Base-by-base conservation (phyloP, 2,329 filamentous ascomycete species). In the Trichophyton rubrum region DNA sequence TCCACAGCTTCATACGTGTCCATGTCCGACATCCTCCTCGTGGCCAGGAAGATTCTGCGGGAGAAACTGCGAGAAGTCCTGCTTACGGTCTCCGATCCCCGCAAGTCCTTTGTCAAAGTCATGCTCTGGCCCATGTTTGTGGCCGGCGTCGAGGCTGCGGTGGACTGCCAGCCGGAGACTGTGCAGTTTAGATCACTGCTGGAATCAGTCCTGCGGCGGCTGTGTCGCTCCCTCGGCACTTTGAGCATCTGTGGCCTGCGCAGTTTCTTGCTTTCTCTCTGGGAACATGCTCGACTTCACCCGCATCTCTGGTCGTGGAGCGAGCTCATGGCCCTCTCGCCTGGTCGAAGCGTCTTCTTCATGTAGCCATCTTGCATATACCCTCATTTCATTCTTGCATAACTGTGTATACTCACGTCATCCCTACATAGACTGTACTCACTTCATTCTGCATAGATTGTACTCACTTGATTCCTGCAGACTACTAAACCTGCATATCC, bases 81-180 rank as follows among this genome's bases (percentile, higher is more conserved):
- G 35, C 30, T 51, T 17, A 33, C 35, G 1, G 56, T 33, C 17
- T 40, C 22, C 35, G 56, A 59, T n/a, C 17, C 49, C 11, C 60
- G 59, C n/a, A 35, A 56, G 40, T 56, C 60, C 20, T 40, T 64
- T 30, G 60, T 41, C 11, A 64, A 64, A 22, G 62, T 64, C 6
- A 41, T 64, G 17, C 45, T 59, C 15, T 65, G 64, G 64, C 64
- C 64, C 11, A 55, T 65, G 20, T 62, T 64, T 33, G 53, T 65
- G 22, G 62, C 61, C 7, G 64, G 64, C 9, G 45, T 65, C 8
- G 64, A 65, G 35, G 64, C 64, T 6, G 62, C 61, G 6, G 11
- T 63, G 9, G 35, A 58, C 27, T 41, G 55, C 38, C 60, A 61
- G 13, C 56, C 20, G 40, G 55, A 30, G 30, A 13, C 33, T 13